phyloP scores from a whole-genome alignment of 2,329 filamentous ascomycete species.

The Scleromitrula shiraiana region DNA sequence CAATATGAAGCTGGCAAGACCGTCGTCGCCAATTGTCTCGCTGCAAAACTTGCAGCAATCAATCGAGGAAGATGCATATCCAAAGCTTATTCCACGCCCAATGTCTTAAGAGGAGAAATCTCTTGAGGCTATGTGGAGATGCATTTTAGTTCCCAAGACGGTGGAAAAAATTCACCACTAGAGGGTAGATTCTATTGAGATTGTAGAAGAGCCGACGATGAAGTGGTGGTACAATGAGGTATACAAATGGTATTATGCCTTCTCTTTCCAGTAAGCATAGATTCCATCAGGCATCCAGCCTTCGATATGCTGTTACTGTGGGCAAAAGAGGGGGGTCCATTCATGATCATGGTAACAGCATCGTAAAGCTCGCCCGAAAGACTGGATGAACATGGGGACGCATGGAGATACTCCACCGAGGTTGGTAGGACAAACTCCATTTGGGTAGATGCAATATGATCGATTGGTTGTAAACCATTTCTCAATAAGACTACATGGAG shows the following conservation, averaged over 20 bases:
- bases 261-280: not conserved
- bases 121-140: slow-evolving; percentile 8
- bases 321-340: not conserved
- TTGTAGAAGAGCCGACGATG: not conserved
- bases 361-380: slow-evolving; percentile 4
- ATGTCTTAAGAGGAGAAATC: slow-evolving; percentile 15
- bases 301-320: not conserved
- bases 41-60: slow-evolving; percentile 14
- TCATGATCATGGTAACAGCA: not conserved
- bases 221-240: not conserved
- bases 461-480: not conserved
- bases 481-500: not conserved
- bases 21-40: slow-evolving; percentile 11
- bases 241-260: not conserved
- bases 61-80: slow-evolving; percentile 20
- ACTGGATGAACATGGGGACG: slow-evolving; percentile 6
- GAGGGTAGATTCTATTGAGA: not conserved
- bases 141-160: slow-evolving; percentile 19
- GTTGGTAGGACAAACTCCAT: not conserved
- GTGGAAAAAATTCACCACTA: slow-evolving; percentile 11
- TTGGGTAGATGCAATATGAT: not conserved
- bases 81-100: slow-evolving; percentile 8
- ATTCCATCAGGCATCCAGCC: not conserved
- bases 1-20: slow-evolving; percentile 19
- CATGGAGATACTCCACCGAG: not conserved